These are phyloP conservation scores for Ensete glaucum DNA, from an alignment of 176 grass and related monocot genomes.

Conservation along the genomic window DNA sequence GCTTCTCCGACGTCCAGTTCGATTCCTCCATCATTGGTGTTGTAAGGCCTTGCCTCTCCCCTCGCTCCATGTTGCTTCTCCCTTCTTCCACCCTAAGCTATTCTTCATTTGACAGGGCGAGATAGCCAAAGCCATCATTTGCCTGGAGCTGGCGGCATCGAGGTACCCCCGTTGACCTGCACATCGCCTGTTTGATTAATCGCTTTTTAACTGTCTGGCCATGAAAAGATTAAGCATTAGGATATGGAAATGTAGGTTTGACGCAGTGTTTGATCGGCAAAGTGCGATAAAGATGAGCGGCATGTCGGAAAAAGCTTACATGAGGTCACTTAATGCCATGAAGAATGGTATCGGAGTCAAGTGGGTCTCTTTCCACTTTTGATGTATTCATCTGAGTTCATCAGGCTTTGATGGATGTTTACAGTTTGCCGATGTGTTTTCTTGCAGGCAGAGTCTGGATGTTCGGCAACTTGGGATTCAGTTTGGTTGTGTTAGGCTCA, in stretches of 20 bases:
- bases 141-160: slow-evolving; percentile 74
- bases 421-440: background rate
- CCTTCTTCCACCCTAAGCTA: background rate
- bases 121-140: slow-evolving; percentile 94
- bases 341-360: slow-evolving; percentile 92
- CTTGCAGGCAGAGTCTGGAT: slow-evolving; percentile 53
- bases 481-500: slow-evolving; percentile 88
- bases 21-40: slow-evolving; percentile 86
- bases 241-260: slow-evolving; percentile 37
- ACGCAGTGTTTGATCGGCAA: slow-evolving; percentile 70
- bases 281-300: slow-evolving; percentile 78
- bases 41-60: slow-evolving; percentile 8
- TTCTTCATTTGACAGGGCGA: slow-evolving; percentile 42
- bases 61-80: background rate
- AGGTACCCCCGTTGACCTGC: slow-evolving; percentile 33
- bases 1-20: slow-evolving; percentile 73
- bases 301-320: slow-evolving; percentile 93
- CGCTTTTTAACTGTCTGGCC: background rate
- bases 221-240: background rate
- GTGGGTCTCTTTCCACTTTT: slow-evolving; percentile 18
- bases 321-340: slow-evolving; percentile 77
- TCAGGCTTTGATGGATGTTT: background rate
- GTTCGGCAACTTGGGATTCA: slow-evolving; percentile 79
- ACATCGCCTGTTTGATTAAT: slow-evolving; percentile 29
- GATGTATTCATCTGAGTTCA: background rate